Conservation (phyloP, 2,329 filamentous ascomycete genomes). For the Ceratocystis cubensis region DNA sequence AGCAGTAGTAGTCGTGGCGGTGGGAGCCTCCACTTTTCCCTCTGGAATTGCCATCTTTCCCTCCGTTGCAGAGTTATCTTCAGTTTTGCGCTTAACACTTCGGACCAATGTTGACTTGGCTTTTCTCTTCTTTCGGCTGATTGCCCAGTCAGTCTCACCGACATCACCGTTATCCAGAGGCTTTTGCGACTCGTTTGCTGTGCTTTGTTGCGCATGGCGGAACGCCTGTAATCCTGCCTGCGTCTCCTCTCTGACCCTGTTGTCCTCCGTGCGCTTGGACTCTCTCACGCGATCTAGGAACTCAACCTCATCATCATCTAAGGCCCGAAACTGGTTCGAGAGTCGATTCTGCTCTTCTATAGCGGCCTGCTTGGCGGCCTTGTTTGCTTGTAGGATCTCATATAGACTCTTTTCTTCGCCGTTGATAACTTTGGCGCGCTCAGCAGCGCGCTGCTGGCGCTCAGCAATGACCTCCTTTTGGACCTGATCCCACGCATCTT, state of each 20-base stretch:
- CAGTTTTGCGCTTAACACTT: slow-evolving; percentile 30
- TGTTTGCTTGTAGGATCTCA: slow-evolving; percentile 64
- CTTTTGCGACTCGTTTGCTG: slow-evolving; percentile 22
- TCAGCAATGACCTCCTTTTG: slow-evolving; percentile 52
- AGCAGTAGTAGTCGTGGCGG: background rate
- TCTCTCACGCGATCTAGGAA: slow-evolving; percentile 52
- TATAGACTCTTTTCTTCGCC: slow-evolving; percentile 51
- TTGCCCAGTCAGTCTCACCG: slow-evolving; percentile 21
- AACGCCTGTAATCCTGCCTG: slow-evolving; percentile 46
- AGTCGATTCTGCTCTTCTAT: slow-evolving; percentile 63
- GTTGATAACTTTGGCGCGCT: slow-evolving; percentile 32
- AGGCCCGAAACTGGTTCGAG: slow-evolving; percentile 62
- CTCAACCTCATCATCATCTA: slow-evolving; percentile 68
- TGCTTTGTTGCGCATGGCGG: slow-evolving; percentile 36
- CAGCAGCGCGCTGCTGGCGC: slow-evolving; percentile 41
- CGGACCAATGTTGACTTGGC: slow-evolving; percentile 19
- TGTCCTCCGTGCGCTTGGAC: slow-evolving; percentile 41
- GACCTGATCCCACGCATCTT: slow-evolving; percentile 49
- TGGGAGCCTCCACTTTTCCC: background rate
- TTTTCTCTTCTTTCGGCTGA: slow-evolving; percentile 27
- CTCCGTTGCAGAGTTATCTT: slow-evolving; percentile 12
- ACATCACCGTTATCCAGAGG: slow-evolving; percentile 23
- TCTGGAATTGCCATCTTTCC: background rate
- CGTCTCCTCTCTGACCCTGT: slow-evolving; percentile 41
- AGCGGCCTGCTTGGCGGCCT: slow-evolving; percentile 67